Base-by-base conservation (phyloP, 2,329 filamentous ascomycete genomes). In the Pseudogymnoascus sp. region DNA sequence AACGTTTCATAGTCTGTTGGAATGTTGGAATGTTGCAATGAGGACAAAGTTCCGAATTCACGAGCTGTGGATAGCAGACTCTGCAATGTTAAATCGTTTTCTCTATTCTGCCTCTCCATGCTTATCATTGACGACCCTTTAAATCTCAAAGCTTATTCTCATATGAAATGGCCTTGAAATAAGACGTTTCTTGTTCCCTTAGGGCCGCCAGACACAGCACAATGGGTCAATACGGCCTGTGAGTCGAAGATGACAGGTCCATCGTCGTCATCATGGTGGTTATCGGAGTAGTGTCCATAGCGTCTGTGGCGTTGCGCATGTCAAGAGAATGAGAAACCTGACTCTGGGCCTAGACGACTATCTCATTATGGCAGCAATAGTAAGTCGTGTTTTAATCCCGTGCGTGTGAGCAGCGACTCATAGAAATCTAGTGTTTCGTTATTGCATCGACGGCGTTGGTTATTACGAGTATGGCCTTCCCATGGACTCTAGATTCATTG, bases 281-380 rank as follows among this genome's bases (percentile, higher is more conserved):
- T 40, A 8, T n/a, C 7, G 37, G 37, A 16, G 37, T 38, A 38
- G 35, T 38, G 14, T 16, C 37, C 37, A 38, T 38, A 16, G 37
- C 6, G 37, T 40, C 37, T 40, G 37, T 40, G 37, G 37, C 37
- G 37, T 40, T 40, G n/a, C 37, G n/a, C 37, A 40, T 38, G 35
- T 38, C 35, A 35, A 35, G 35, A 35, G 31, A n/a, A 56, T 64
- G 59, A 63, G 61, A 40, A 28, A 63, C 35, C 6, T 62, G 16
- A 42, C 12, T 11, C 37, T 64, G 14, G 44, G 23, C 5, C 16
- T 31, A 4, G 65, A 66, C 28, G 65, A 66, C 40, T 66, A 61
- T 42, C 28, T 66, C 3, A 59, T 65, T 16, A 23, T 66, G 12
- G 23, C n/a, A 10, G 63, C 65, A 37, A 23, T 65, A n/a, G 62